phyloP scores from a whole-genome alignment of 2,329 filamentous ascomycete species.

The Emergomyces africanus region DNA sequence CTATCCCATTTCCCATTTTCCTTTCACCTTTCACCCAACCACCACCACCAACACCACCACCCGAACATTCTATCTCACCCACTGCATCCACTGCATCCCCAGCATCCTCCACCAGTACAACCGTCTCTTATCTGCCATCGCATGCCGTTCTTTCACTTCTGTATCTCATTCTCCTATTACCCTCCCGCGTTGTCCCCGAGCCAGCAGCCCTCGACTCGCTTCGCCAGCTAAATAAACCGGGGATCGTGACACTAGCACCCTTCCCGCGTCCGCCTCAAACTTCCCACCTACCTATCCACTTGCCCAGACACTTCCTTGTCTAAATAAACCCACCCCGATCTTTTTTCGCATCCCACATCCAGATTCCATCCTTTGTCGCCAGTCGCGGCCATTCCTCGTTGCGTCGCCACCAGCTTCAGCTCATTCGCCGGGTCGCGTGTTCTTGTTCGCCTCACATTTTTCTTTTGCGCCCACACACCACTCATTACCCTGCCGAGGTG shows the following conservation, averaged over 20 bases:
- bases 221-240: background rate
- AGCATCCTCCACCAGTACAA: background rate
- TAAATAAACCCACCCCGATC: background rate
- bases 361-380: background rate
- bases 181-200: slow-evolving; percentile 3
- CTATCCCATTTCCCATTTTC: no score
- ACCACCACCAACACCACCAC: slow-evolving; percentile 8
- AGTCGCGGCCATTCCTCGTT: background rate
- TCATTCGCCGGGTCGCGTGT: background rate
- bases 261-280: background rate
- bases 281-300: background rate
- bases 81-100: slow-evolving; percentile 7
- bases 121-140: background rate
- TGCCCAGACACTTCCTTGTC: background rate
- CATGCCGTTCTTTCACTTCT: slow-evolving; percentile 2
- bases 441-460: background rate
- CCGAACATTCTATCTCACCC: slow-evolving; percentile 12
- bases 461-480: background rate
- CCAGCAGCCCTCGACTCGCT: background rate
- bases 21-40: background rate
- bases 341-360: background rate
- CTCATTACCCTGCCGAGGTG: background rate
- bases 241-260: background rate
- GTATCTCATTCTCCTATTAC: slow-evolving; percentile 5
- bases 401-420: background rate